Base-by-base conservation (phyloP, 805 yeast genomes). In the Cyberlindnera euphorbiiphila region DNA sequence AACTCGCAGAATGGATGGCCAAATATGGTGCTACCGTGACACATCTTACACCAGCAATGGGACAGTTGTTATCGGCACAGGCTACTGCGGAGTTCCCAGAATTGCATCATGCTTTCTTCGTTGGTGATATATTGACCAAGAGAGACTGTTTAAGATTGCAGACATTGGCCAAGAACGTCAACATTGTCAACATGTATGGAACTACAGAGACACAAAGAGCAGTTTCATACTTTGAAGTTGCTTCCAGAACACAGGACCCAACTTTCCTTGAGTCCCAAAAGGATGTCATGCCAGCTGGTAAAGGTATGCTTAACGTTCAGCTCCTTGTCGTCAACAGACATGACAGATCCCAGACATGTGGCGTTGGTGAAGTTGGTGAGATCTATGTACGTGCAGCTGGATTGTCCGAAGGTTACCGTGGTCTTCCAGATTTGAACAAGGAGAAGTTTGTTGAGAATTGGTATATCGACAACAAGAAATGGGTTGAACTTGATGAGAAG, bases 131-230 rank as follows among this genome's bases (percentile, higher is more conserved):
- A 45, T 69, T 93, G 47, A 93, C 99, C 47, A 94, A 93, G 66
- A 82, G 98, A 66, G 99, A 94, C 63, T 93, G 98, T 65, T 67
- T 86, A 49, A 76, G 97, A 56, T 71, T 93, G 51, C 99, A 93
- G 61, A 78, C 93, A 1, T 72, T 93, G 53, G 98, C 98, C 11
- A 80, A 80, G 59, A 91, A 93, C 55, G 94, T 86, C 37, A 69
- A 64, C 58, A 91, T 93, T 56, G 94, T 93, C 50, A 93, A 93
- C 65, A 93, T 93, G 99, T 93, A 93, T 61, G 99, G 99, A 56
- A 93, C 99, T 26, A 93, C 99, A 9, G 99, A 93, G 64, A 93
- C 99, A 12, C 99, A 94, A 69, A 78, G 99, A 59, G 93, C 99
- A 2, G 99, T 93, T 18, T 89, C 98, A 0, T 93, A 76, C 64